These are phyloP conservation scores for Fusarium sp. DNA, from an alignment of 2,329 filamentous ascomycete genomes.

Conservation along the genomic window DNA sequence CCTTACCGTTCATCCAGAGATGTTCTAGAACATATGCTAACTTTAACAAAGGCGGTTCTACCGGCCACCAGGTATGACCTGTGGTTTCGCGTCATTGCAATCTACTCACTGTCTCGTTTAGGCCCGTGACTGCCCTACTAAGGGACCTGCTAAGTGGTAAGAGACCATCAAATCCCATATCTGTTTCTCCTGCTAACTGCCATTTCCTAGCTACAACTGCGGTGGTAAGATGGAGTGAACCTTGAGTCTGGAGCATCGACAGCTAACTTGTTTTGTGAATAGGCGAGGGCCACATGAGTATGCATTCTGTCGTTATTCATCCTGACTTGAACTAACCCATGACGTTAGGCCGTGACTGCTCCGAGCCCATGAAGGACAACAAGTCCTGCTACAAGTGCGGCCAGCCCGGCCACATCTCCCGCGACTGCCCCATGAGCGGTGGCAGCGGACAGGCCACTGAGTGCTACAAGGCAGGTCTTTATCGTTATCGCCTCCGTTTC, in stretches of 20 bases:
- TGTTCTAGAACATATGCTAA: slow-evolving; percentile 25
- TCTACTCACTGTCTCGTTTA: slow-evolving; percentile 48
- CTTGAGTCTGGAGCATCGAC: slow-evolving; percentile 1
- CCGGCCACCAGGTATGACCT: slow-evolving; percentile 75
- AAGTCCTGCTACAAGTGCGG: slow-evolving; percentile 84
- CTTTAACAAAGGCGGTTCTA: slow-evolving; percentile 71
- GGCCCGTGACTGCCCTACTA: slow-evolving; percentile 88
- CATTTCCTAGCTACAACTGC: slow-evolving; percentile 78
- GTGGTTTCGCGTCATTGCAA: slow-evolving; percentile 2
- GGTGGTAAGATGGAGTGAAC: slow-evolving; percentile 66
- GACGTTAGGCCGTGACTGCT: slow-evolving; percentile 86
- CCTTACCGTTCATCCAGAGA: not conserved
- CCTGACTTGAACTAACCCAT: slow-evolving; percentile 18
- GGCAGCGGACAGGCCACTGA: slow-evolving; percentile 67
- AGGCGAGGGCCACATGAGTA: slow-evolving; percentile 82
- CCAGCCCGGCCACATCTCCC: slow-evolving; percentile 88
- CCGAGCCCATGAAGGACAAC: slow-evolving; percentile 86
- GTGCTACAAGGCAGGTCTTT: slow-evolving; percentile 81
- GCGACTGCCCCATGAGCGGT: slow-evolving; percentile 76
- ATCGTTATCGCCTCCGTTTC: not conserved
- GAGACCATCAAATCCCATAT: slow-evolving; percentile 42
- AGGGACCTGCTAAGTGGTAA: slow-evolving; percentile 84
- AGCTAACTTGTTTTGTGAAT: slow-evolving; percentile 41
- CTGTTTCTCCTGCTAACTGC: slow-evolving; percentile 6
- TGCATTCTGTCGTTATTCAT: slow-evolving; percentile 48